Percentiles rank a stretch among this genome's conserved stretches.
These are phyloP conservation scores for Aspergillus glaucus DNA, from an alignment of 2,329 filamentous ascomycete genomes.

Conservation along the genomic window DNA sequence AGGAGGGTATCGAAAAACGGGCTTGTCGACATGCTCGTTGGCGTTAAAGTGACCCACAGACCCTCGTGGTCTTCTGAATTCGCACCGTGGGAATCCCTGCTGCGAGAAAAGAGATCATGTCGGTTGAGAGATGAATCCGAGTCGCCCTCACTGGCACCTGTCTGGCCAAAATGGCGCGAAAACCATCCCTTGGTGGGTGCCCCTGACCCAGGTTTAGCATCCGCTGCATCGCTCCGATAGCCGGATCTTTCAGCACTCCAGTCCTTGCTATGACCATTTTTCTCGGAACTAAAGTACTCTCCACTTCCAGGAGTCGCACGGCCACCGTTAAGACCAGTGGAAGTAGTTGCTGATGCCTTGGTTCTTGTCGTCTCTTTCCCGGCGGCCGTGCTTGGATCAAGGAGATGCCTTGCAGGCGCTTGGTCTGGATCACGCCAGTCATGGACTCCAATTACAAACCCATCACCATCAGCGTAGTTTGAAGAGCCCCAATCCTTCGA, in stretches of 20 bases:
- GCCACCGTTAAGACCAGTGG: conserved; percentile 51
- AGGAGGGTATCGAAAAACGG: conserved; percentile 94
- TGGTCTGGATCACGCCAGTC: conserved; percentile 80
- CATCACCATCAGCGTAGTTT: conserved; percentile 44
- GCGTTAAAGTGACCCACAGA: conserved; percentile 93
- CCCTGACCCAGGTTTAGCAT: conserved; percentile 8
- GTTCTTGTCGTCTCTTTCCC: conserved; percentile 27
- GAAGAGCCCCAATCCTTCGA: conserved; percentile 6
- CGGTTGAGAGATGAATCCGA: conserved; percentile 4
- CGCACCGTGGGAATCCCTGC: conserved; percentile 3
- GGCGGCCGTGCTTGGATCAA: conserved; percentile 17
- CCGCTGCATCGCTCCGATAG: conserved; percentile 5
- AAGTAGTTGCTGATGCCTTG: conserved; percentile 21
- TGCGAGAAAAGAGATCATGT: not conserved
- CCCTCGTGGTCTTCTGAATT: conserved; percentile 59
- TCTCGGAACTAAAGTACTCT: conserved; percentile 53
- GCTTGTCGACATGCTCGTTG: conserved; percentile 76
- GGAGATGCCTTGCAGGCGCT: conserved; percentile 40
- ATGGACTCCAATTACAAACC: conserved; percentile 75
- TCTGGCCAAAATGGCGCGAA: conserved; percentile 27
- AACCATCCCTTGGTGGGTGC: conserved; percentile 26
- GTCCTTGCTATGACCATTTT: conserved; percentile 15
- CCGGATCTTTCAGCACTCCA: conserved; percentile 7
- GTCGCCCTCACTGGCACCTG: conserved; percentile 11
- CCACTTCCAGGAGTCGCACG: conserved; percentile 68